Evolutionary conservation across 176 grass and related monocot species (phyloP).

Genomic region (Typha latifolia): DNA sequence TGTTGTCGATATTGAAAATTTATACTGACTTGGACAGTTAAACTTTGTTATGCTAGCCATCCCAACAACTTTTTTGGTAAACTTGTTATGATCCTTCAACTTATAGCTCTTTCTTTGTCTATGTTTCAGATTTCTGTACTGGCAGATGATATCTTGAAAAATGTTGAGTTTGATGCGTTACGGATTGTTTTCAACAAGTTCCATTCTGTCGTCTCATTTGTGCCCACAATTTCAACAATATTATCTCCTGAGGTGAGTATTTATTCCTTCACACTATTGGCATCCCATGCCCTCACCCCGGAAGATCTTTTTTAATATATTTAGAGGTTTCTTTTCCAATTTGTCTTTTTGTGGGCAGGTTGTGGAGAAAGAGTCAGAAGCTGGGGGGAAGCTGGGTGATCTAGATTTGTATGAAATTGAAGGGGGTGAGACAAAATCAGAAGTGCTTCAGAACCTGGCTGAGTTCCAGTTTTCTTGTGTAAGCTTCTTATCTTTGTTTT

Average conservation of each 20-base stretch:
- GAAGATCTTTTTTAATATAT: not conserved
- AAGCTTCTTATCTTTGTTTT: constrained; percentile 13
- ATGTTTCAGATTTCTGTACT: constrained; percentile 67
- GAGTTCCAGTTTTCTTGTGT: constrained; percentile 98
- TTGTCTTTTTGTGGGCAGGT: constrained; percentile 23
- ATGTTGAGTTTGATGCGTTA: constrained; percentile 77
- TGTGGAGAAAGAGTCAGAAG: constrained; percentile 70
- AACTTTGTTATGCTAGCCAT: not conserved
- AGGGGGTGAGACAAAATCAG: constrained; percentile 94
- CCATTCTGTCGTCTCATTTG: constrained; percentile 78
- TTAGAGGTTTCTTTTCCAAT: not conserved
- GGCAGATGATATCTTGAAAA: constrained; percentile 95
- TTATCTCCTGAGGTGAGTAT: constrained; percentile 76
- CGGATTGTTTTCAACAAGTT: constrained; percentile 92
- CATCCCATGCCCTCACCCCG: not conserved
- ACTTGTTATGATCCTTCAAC: not conserved
- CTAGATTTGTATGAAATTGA: constrained; percentile 90
- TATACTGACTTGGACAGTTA: too few relatives aligned
- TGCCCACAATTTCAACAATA: constrained; percentile 69
- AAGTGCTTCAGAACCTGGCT: constrained; percentile 81
- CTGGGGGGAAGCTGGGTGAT: constrained; percentile 63
- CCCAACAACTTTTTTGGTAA: not conserved
- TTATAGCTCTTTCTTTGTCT: not conserved
- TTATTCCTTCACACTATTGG: not conserved
- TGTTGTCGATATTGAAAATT: too few relatives aligned